Conservation (phyloP, 352 stramenopile genomes). For the Phytophthora ramorum region DNA sequence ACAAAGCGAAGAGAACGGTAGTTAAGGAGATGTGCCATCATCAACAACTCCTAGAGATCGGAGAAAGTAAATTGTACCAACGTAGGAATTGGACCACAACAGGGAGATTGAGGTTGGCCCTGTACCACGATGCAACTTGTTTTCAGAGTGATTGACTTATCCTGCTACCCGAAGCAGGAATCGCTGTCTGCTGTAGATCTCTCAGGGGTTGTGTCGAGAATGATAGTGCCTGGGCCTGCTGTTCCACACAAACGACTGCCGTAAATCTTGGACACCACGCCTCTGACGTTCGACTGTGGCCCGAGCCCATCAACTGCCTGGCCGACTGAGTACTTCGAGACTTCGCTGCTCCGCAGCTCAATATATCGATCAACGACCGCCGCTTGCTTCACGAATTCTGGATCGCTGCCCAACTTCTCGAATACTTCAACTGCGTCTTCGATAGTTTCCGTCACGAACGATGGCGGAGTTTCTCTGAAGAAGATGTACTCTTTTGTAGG, state of each 20-base stretch:
- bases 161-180: neutral
- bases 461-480: slow-evolving; percentile 82
- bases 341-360: slow-evolving; percentile 82
- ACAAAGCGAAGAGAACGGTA: slow-evolving; percentile 36
- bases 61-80: slow-evolving; percentile 13
- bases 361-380: slow-evolving; percentile 58
- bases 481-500: slow-evolving; percentile 88
- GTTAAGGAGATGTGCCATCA: slow-evolving; percentile 13
- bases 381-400: slow-evolving; percentile 44
- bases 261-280: slow-evolving; percentile 74
- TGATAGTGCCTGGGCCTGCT: slow-evolving; percentile 68
- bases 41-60: neutral
- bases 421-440: slow-evolving; percentile 63
- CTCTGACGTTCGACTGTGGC: slow-evolving; percentile 57
- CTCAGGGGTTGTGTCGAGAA: slow-evolving; percentile 67
- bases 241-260: slow-evolving; percentile 74
- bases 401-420: slow-evolving; percentile 60
- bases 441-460: slow-evolving; percentile 80
- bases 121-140: slow-evolving; percentile 11
- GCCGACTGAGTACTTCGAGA: slow-evolving; percentile 77
- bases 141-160: neutral
- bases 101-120: slow-evolving; percentile 5
- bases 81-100: slow-evolving; percentile 28
- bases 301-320: slow-evolving; percentile 64
- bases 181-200: slow-evolving; percentile 12